phyloP scores from a whole-genome alignment of 2,329 filamentous ascomycete genomes.

The Scorias spongiosa region DNA sequence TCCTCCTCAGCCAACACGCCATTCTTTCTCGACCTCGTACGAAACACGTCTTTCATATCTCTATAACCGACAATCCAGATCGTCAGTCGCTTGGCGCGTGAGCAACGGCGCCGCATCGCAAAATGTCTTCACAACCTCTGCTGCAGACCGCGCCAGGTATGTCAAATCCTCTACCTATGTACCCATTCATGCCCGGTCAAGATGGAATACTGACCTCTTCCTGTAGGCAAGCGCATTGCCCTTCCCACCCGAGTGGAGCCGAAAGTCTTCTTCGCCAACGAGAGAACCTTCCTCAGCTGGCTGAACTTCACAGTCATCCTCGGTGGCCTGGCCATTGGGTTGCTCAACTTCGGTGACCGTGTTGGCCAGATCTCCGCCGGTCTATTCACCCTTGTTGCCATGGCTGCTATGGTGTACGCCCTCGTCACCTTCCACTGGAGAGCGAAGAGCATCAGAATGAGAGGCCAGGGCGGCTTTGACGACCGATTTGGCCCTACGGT shows the following conservation, averaged over 20 bases:
- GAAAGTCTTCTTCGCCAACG: slow-evolving; percentile 99
- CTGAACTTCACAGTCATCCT: slow-evolving; percentile 99
- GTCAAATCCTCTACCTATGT: neutral
- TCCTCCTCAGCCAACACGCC: too few species aligned
- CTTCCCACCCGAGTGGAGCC: slow-evolving; percentile 95
- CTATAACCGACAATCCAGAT: too few species aligned
- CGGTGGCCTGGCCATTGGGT: slow-evolving; percentile 86
- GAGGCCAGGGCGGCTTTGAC: slow-evolving; percentile 91
- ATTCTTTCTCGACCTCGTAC: too few species aligned
- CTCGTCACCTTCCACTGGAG: slow-evolving; percentile 94
- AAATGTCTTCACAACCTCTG: slow-evolving; percentile 91
- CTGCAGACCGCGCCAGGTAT: slow-evolving; percentile 84
- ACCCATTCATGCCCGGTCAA: neutral
- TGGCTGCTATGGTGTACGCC: slow-evolving; percentile 91
- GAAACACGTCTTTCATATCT: too few species aligned
- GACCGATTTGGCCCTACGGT: slow-evolving; percentile 90
- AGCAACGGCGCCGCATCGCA: slow-evolving; percentile 11
- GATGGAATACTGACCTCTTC: neutral
- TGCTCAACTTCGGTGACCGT: slow-evolving; percentile 94
- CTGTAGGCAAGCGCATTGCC: slow-evolving; percentile 85
- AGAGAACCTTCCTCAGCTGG: slow-evolving; percentile 97
- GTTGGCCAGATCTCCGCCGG: slow-evolving; percentile 88
- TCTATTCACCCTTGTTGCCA: slow-evolving; percentile 84
- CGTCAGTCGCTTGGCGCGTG: too few species aligned
- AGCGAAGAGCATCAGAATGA: slow-evolving; percentile 76